Evolutionary conservation across 2,329 filamentous ascomycete genomes (phyloP).

Genomic region (Pseudogymnoascus sp.): DNA sequence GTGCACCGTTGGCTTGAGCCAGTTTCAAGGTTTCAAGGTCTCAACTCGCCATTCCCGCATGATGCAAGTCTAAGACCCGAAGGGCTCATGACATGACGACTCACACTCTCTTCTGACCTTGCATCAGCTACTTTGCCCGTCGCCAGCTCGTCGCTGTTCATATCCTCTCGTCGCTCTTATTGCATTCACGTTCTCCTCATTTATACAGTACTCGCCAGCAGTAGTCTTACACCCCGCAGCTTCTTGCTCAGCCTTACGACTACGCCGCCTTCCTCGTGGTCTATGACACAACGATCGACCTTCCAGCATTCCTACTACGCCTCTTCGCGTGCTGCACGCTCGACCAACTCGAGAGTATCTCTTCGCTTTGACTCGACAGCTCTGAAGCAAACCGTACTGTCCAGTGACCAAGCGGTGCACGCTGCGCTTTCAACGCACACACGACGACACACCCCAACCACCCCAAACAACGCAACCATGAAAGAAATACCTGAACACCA

Average conservation of each 20-base stretch:
- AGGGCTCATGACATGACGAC: slow-evolving; percentile 5
- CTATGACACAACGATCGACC: neutral
- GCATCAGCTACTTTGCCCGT: neutral
- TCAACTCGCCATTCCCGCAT: slow-evolving; percentile 3
- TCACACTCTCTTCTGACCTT: slow-evolving; percentile 3
- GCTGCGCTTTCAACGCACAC: neutral
- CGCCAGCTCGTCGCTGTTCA: neutral
- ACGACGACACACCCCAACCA: neutral
- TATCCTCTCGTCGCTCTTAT: neutral
- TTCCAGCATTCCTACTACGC: neutral
- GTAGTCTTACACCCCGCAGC: slow-evolving; percentile 2
- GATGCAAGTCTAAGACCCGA: slow-evolving; percentile 3
- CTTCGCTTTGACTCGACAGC: neutral
- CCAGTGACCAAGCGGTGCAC: neutral
- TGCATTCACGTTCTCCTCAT: neutral
- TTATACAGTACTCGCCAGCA: neutral
- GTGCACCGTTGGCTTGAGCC: neutral
- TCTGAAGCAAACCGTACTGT: neutral
- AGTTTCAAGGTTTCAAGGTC: slow-evolving; percentile 1
- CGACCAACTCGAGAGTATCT: neutral
- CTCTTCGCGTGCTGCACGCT: neutral
- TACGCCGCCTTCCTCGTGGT: slow-evolving; percentile 1
- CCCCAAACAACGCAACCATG: neutral
- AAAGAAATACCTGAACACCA: slow-evolving; percentile 1
- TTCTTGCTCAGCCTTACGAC: slow-evolving; percentile 5